phyloP scores from a whole-genome alignment of 169 alveolate species.

The Neospora caninum region DNA sequence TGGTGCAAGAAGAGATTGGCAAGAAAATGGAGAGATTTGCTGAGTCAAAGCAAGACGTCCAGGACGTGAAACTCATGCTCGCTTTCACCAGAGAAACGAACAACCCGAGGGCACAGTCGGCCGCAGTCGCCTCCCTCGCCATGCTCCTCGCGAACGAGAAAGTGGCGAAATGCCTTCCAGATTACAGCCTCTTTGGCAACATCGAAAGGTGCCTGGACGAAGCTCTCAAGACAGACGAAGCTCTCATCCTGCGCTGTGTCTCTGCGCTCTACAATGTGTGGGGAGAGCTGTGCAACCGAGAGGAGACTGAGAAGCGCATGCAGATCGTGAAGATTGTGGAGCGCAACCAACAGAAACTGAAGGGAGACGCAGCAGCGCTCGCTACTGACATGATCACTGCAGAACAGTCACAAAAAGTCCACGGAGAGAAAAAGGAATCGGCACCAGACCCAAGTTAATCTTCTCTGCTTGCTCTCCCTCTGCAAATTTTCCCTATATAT shows the following conservation, averaged over 20 bases:
- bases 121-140: conserved; percentile 63
- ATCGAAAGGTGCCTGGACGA: neutral
- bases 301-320: neutral
- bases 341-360: neutral
- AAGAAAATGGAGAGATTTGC: conserved; percentile 2
- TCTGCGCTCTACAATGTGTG: conserved; percentile 10
- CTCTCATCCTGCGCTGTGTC: neutral
- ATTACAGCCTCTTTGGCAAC: conserved; percentile 14
- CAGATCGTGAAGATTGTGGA: neutral
- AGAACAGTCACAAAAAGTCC: too few relatives aligned
- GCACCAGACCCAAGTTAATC: too few relatives aligned
- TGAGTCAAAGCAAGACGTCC: neutral
- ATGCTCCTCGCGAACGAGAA: conserved; percentile 7
- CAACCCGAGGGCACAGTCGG: conserved; percentile 48
- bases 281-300: neutral
- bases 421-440: too few relatives aligned
- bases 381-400: neutral
- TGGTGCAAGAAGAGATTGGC: conserved; percentile 5
- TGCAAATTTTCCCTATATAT: too few relatives aligned
- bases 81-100: conserved; percentile 40
- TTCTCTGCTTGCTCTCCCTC: too few relatives aligned
- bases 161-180: conserved; percentile 17
- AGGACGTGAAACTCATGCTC: conserved; percentile 42
- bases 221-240: neutral
- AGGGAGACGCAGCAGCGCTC: neutral